Conservation (phyloP, 2,329 filamentous ascomycete genomes). For the Microcyclospora pomicola region DNA sequence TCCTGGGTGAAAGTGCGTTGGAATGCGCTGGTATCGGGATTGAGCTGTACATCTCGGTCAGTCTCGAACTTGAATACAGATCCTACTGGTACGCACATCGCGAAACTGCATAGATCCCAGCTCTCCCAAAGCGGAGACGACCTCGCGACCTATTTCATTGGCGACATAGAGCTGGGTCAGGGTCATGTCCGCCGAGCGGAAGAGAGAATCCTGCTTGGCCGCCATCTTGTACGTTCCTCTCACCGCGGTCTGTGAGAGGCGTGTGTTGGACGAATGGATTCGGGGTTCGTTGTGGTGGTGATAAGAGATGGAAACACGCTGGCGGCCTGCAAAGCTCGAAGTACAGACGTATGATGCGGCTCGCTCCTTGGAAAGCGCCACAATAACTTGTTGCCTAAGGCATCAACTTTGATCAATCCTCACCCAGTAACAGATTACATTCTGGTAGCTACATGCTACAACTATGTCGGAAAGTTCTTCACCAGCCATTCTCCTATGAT, state of each 20-base stretch:
- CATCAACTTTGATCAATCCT: no score
- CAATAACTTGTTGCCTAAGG: no score
- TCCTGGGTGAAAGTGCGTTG: constrained; percentile 96
- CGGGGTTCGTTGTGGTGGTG: no score
- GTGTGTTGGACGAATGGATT: background rate
- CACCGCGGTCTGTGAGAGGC: background rate
- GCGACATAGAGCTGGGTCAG: constrained; percentile 99
- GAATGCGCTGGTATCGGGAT: constrained; percentile 83
- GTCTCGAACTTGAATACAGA: background rate
- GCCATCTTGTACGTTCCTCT: constrained; percentile 35
- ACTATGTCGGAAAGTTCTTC: background rate
- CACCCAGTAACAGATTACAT: no score
- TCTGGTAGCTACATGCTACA: no score
- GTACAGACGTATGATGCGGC: no score
- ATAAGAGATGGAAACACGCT: no score
- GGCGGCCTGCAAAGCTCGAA: no score
- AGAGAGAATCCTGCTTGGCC: constrained; percentile 71
- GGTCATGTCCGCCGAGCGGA: constrained; percentile 99
- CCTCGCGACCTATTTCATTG: constrained; percentile 96
- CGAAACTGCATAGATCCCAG: constrained; percentile 92
- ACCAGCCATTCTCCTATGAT: constrained; percentile 7
- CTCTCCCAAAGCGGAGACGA: constrained; percentile 91
- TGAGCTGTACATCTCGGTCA: constrained; percentile 49
- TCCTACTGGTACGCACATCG: constrained; percentile 52
- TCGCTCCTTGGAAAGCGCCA: no score